Base-by-base conservation (phyloP, 257 asterid genomes). In the Petunia secreta region DNA sequence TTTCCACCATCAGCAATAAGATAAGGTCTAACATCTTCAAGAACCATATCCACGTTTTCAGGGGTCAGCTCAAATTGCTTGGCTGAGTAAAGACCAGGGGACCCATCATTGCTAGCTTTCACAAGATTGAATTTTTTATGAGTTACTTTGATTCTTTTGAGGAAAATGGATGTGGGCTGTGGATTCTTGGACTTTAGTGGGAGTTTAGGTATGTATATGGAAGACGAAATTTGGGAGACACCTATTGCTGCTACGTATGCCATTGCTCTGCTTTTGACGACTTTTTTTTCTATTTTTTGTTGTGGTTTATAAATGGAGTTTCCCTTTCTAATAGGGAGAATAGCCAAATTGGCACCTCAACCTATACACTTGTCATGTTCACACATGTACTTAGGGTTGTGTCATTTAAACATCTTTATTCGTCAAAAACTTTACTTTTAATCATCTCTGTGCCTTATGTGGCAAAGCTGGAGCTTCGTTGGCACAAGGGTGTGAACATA, bases 1-100 rank as follows among this genome's bases (percentile, higher is more conserved):
- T 95, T 89, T 55, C 98, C 98, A 4, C 98, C 98, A 81, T 95
- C 98, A 40, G 98, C 77, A 80, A 95, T 89, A 84, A 94, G 94
- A 86, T 94, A 94, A 74, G 98, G 98, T 8, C 98, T 91, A 67
- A 94, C 98, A 81, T 85, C 86, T 37, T 93, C 95, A 62, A 94
- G 96, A 77, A 94, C 97, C 90, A 87, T 87, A 84, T 91, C 97
- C 0, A 93, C 97, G 93, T 95, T 95, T 79, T 90, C 86, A 2
- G 82, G 40, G 55, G 94, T 93, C 62, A 95, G 97, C 73, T 93
- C 97, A 75, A 90, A 92, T 76, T 91, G 91, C 75, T 90, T 88
- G 75, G 98, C 89, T 39, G 98, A 90, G 91, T 91, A 91, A 65
- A 93, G 80, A 34, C 93, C 94, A 36, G 85, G 63, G n/a, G 88